These are phyloP conservation scores for Crithidia brevicula DNA, from an alignment of 208 protist genomes.

Conservation along the genomic window DNA sequence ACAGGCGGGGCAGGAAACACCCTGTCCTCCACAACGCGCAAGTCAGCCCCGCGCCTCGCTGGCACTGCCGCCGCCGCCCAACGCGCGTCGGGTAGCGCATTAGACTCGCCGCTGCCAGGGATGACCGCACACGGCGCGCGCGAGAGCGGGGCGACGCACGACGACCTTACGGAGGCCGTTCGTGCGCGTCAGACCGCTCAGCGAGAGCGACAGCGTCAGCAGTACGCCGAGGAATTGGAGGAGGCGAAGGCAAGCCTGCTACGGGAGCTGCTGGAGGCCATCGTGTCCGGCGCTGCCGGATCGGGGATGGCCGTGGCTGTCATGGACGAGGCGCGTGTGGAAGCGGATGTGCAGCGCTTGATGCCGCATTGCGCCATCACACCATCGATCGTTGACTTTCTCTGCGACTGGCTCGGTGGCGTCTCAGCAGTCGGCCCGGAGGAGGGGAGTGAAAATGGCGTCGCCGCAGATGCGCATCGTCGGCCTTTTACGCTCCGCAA, in stretches of 20 bases:
- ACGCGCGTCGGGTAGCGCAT: constrained; percentile 22
- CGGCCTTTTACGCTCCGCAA: not conserved
- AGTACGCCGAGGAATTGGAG: constrained; percentile 52
- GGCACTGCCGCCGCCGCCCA: constrained; percentile 25
- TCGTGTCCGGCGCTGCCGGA: constrained; percentile 55
- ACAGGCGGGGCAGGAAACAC: not conserved
- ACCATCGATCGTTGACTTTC: constrained; percentile 50
- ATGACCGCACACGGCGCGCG: not conserved
- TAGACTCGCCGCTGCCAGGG: not conserved
- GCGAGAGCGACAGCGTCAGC: constrained; percentile 17
- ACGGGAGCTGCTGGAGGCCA: constrained; percentile 64
- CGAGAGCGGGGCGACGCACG: constrained; percentile 9
- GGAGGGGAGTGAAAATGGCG: not conserved
- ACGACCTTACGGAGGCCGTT: constrained; percentile 32
- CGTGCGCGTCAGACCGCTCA: constrained; percentile 22
- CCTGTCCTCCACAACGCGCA: not conserved
- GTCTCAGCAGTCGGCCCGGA: not conserved
- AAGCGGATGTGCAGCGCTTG: constrained; percentile 54
- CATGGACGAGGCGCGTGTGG: constrained; percentile 67
- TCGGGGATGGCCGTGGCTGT: constrained; percentile 56
- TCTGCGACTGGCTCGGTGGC: constrained; percentile 47
- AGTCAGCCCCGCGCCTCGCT: not conserved
- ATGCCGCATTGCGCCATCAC: constrained; percentile 66
- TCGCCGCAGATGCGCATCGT: constrained; percentile 14
- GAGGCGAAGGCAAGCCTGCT: constrained; percentile 69